Conservation (phyloP, 768 basidiomycete genomes). For the Mycena filopes region DNA sequence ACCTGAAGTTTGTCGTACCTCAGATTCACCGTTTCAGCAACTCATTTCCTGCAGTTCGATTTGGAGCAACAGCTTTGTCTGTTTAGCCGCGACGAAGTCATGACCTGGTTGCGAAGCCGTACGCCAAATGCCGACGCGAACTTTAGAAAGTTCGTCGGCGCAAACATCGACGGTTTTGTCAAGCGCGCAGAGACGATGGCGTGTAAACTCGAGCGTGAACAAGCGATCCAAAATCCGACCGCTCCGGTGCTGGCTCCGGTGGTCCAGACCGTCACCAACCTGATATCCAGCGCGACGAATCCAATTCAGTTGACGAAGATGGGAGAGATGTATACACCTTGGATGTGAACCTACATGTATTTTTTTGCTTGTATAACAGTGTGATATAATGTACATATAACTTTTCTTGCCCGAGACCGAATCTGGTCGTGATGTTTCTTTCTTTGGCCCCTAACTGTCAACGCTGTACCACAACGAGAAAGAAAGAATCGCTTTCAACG, state of each 20-base stretch:
- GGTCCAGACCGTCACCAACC: constrained; percentile 83
- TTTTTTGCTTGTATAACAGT: constrained; percentile 5
- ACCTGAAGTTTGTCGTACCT: constrained; percentile 74
- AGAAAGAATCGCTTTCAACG: too few species aligned
- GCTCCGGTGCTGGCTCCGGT: constrained; percentile 61
- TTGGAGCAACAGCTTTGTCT: constrained; percentile 92
- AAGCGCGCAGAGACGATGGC: constrained; percentile 86
- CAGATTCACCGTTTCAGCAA: constrained; percentile 2
- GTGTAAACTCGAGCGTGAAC: constrained; percentile 88
- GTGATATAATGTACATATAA: neutral
- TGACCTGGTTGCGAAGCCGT: constrained; percentile 74
- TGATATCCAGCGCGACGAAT: constrained; percentile 89
- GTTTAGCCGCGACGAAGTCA: constrained; percentile 93
- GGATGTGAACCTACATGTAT: constrained; percentile 67
- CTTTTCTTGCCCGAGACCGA: too few species aligned
- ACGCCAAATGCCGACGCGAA: constrained; percentile 61
- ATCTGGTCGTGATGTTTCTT: too few species aligned
- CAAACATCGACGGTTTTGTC: constrained; percentile 75
- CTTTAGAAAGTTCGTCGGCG: constrained; percentile 65
- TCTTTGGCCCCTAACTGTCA: too few species aligned
- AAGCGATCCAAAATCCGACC: constrained; percentile 50
- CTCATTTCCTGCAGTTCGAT: constrained; percentile 69
- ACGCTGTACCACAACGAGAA: too few species aligned
- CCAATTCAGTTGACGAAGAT: constrained; percentile 87
- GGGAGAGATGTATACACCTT: constrained; percentile 87